Conservation (phyloP, 305 asterid species). For the Caryopteris hybrid region DNA sequence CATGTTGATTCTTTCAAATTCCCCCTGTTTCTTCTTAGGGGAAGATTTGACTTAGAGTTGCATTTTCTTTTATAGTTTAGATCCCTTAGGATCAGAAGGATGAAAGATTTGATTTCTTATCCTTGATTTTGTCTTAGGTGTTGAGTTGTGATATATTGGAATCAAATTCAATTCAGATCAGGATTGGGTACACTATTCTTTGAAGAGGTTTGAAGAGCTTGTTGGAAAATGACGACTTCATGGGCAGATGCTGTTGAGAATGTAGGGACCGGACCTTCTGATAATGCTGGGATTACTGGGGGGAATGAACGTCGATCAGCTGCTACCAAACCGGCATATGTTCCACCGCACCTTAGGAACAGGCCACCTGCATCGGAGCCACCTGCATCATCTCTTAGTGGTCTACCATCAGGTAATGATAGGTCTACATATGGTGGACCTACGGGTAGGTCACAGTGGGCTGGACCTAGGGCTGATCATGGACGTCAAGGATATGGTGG, state of each 20-base stretch:
- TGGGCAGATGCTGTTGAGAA: slow-evolving; percentile 86
- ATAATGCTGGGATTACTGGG: slow-evolving; percentile 29
- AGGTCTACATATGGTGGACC: slow-evolving; percentile 43
- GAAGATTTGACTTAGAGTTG: too few species aligned
- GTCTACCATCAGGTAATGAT: slow-evolving; percentile 49
- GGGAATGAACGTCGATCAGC: slow-evolving; percentile 11
- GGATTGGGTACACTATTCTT: slow-evolving; percentile 15
- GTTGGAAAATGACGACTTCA: slow-evolving; percentile 50
- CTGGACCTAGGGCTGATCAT: slow-evolving; percentile 44
- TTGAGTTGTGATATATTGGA: slow-evolving; percentile 1
- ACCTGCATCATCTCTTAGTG: slow-evolving; percentile 45
- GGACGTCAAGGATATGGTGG: slow-evolving; percentile 54
- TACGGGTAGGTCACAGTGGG: slow-evolving; percentile 41
- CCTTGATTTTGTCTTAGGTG: slow-evolving; percentile 1
- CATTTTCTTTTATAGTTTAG: too few species aligned
- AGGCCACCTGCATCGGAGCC: slow-evolving; percentile 42
- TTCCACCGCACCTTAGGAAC: slow-evolving; percentile 84
- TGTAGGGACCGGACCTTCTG: slow-evolving; percentile 40
- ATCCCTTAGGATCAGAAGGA: not conserved
- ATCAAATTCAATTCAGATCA: not conserved
- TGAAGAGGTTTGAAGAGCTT: slow-evolving; percentile 20
- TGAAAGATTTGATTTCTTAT: slow-evolving; percentile 11
- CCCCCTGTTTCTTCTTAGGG: too few species aligned
- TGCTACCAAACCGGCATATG: slow-evolving; percentile 52
- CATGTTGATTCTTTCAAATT: not conserved